Percentiles rank a stretch among this genome's conserved stretches.
Evolutionary conservation across 176 grass and related monocot species (phyloP).

Genomic region (Elaeis guineensis): DNA sequence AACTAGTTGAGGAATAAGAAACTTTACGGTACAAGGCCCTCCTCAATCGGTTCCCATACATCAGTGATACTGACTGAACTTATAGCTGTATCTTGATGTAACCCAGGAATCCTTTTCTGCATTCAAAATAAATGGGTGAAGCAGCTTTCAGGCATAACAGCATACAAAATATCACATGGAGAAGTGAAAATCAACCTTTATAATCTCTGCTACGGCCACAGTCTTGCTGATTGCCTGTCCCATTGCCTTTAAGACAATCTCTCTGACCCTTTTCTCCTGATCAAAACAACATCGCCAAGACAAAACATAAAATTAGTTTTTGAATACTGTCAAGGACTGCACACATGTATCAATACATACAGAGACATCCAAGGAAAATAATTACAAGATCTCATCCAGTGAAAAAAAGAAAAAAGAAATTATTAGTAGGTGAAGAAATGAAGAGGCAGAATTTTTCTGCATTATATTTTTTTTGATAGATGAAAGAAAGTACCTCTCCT

Average conservation of each 20-base stretch:
- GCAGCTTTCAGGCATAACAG: not conserved
- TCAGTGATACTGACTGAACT: conserved; percentile 96
- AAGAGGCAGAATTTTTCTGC: too few species aligned
- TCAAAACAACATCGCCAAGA: conserved; percentile 12
- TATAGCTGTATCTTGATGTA: conserved; percentile 92
- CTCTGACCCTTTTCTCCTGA: conserved; percentile 79
- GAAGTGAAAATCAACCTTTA: conserved; percentile 53
- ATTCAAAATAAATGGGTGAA: conserved; percentile 10
- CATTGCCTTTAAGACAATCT: conserved; percentile 96
- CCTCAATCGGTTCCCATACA: conserved; percentile 99
- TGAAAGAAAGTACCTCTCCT: too few species aligned
- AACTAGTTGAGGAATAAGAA: not conserved
- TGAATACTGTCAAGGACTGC: too few species aligned
- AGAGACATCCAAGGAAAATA: too few species aligned
- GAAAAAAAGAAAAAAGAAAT: too few species aligned
- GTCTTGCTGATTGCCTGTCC: conserved; percentile 97
- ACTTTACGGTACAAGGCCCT: conserved; percentile 99
- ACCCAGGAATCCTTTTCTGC: conserved; percentile 90
- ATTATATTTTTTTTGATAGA: too few species aligned
- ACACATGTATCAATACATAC: too few species aligned
- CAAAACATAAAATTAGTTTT: too few species aligned
- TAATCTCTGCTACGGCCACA: conserved; percentile 76
- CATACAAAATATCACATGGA: not conserved
- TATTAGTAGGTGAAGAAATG: too few species aligned
- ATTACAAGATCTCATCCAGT: too few species aligned